Conservation (phyloP, 1,284 basidiomycete species). For the Pseudozyma thailandica region DNA sequence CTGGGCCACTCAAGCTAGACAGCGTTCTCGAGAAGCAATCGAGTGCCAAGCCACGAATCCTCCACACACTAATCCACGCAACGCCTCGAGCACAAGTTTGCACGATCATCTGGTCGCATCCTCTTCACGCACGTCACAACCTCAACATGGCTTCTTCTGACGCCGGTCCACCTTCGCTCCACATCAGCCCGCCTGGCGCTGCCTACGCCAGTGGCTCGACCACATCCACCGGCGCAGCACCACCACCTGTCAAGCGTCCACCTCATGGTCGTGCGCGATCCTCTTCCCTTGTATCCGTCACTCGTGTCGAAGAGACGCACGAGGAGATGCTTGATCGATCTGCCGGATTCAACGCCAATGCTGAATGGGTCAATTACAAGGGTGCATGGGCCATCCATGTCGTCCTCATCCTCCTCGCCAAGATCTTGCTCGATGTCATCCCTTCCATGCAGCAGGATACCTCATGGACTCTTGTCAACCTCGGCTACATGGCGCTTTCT, state of each 20-base stretch:
- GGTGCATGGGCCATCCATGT: conserved; percentile 97
- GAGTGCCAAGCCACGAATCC: no score
- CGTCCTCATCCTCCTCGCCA: conserved; percentile 87
- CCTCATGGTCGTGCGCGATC: conserved; percentile 32
- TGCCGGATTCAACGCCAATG: conserved; percentile 80
- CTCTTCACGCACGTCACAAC: not conserved
- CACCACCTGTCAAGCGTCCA: conserved; percentile 39
- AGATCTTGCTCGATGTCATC: conserved; percentile 91
- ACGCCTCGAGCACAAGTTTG: no score
- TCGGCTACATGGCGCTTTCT: conserved; percentile 90
- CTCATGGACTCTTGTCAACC: conserved; percentile 94
- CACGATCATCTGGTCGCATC: not conserved
- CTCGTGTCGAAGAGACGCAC: conserved; percentile 69
- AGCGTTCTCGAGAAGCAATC: no score
- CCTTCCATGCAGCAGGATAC: conserved; percentile 93
- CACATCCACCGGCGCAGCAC: conserved; percentile 16
- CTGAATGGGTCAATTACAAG: conserved; percentile 98
- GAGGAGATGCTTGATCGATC: conserved; percentile 69
- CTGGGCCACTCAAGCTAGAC: no score
- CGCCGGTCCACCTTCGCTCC: conserved; percentile 27
- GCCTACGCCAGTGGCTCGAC: conserved; percentile 19
- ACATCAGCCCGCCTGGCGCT: conserved; percentile 41
- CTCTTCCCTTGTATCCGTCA: conserved; percentile 68
- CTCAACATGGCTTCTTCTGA: conserved; percentile 5
- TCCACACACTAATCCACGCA: no score